Evolutionary conservation across 345 rosid species (phyloP).

Genomic region (Viola odorata): DNA sequence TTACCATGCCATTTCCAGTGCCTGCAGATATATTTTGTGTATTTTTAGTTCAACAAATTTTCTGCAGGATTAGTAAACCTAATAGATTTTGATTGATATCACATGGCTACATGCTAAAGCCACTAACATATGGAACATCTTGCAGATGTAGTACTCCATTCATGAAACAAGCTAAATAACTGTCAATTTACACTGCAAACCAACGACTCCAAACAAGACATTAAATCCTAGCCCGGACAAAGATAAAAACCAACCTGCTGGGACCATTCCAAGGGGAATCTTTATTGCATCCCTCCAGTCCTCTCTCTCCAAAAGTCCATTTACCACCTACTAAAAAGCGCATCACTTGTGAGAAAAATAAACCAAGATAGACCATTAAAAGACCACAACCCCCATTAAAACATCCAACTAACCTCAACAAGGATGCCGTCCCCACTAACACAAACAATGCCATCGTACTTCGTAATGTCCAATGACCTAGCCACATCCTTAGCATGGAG

Average conservation of each 20-base stretch:
- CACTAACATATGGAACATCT: background rate
- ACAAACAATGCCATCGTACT: conserved; percentile 84
- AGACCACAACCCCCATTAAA: background rate
- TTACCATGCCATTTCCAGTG: conserved; percentile 91
- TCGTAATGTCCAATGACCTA: conserved; percentile 45
- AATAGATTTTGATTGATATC: too few species aligned
- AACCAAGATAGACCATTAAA: conserved; percentile 3
- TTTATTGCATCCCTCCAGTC: conserved; percentile 81
- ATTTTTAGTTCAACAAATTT: too few species aligned
- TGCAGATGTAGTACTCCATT: background rate
- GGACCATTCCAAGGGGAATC: conserved; percentile 75
- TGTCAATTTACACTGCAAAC: too few species aligned
- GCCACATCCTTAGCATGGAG: conserved; percentile 81
- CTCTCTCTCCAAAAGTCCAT: conserved; percentile 86
- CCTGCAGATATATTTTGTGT: conserved; percentile 37
- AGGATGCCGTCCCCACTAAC: conserved; percentile 94
- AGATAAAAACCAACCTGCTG: conserved; percentile 57
- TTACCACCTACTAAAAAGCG: conserved; percentile 77
- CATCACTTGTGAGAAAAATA: conserved; percentile 20
- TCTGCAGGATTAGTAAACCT: too few species aligned
- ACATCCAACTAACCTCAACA: conserved; percentile 64
- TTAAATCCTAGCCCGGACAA: too few species aligned
- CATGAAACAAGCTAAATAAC: background rate
- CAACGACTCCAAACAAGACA: too few species aligned
- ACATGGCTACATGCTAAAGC: background rate